Evolutionary conservation across 257 asterid genomes (phyloP), one percentile per base, ranked within the genome.

Genomic region (Nemophila menziesii): DNA sequence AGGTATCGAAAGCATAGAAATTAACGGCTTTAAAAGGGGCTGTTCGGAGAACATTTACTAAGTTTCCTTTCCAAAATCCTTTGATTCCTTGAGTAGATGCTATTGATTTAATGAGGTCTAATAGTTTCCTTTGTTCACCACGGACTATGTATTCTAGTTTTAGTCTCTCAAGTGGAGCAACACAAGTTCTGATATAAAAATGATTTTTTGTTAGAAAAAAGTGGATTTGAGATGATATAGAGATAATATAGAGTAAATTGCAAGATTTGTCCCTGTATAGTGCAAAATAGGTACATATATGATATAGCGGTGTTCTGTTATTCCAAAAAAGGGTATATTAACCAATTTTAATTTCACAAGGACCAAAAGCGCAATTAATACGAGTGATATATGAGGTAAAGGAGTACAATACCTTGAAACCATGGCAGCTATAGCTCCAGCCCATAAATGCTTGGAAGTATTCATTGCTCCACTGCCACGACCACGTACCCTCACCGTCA

Each of bases 21-120:
- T 89, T 89, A 52, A 89, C 75, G 0, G 98, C 95, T 80, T 89
- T 89, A 71, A 89, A 89, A 44, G 98, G 98, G 62, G 98, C 95
- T 11, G 98, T 80, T 46, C 98, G 95, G 14, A 89, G 92, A 42
- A 89, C 67, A 61, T 89, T 89, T 19, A 89, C 86, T 49, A 89
- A 78, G 74, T 89, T 89, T 8, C 98, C 98, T 55, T 78, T 89
- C 98, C 98, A 89, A 64, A 89, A 89, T 47, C 98, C 98, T 57
- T 63, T 70, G 74, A 84, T 52, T 53, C 98, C 98, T 78, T 89
- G 98, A 38, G 93, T 84, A 23, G 72, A 64, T 22, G 93, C 94
- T 57, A 89, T 89, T 43, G 73, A 60, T 61, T 67, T 66, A 50
- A 89, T 49, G 49, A 89, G 87, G 38, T 72, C 86, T 42, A 50